Percentiles rank a stretch among this genome's conserved stretches.
Conservation (phyloP, 164 flowering plant species). For the Magnolia kwangsiensis region DNA sequence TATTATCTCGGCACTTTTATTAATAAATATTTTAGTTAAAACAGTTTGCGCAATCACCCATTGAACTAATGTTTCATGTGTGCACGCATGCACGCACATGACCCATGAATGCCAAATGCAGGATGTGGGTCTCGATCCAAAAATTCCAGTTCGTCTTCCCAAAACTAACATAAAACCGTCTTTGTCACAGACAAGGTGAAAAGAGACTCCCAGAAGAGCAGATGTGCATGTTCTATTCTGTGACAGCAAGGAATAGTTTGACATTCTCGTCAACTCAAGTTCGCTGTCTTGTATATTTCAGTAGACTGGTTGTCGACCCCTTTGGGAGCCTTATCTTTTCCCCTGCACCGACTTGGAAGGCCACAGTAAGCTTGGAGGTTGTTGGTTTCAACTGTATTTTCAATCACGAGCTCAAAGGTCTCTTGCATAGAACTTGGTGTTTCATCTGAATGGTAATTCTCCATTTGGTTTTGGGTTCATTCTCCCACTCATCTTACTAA, state of each 20-base stretch:
- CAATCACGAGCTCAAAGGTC: neutral
- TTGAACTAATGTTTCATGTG: neutral
- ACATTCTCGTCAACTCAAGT: neutral
- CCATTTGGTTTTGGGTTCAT: neutral
- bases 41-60: neutral
- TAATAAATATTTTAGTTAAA: too few species aligned
- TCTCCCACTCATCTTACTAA: too few species aligned
- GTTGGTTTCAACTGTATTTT: neutral
- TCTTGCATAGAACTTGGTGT: neutral
- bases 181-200: conserved; percentile 32
- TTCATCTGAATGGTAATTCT: neutral
- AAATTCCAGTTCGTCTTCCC: too few species aligned
- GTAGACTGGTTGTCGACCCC: neutral
- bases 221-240: conserved; percentile 49
- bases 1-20: neutral
- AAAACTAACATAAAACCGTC: neutral
- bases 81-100: too few species aligned
- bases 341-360: neutral
- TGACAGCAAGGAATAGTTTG: conserved; percentile 16
- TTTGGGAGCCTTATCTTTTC: neutral
- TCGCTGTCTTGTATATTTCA: neutral
- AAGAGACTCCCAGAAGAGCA: conserved; percentile 25
- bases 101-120: too few species aligned
- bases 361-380: neutral
- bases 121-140: too few species aligned